A percentile compares a stretch with the other conserved stretches of the same genome.
phyloP scores from a whole-genome alignment of 345 rosid genomes.

The Moricandia moricandioides region DNA sequence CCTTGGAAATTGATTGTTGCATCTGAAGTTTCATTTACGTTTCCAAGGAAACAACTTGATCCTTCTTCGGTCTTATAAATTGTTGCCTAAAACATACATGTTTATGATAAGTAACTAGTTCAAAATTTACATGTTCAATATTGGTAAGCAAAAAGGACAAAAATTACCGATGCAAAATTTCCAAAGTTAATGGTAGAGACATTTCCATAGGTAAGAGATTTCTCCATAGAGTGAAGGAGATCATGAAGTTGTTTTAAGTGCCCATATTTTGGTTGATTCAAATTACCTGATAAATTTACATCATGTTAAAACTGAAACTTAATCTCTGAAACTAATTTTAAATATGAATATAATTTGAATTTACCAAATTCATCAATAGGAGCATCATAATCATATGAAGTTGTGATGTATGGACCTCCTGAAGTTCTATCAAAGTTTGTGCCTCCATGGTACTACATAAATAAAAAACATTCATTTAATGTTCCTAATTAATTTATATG shows the following conservation, averaged over 20 bases:
- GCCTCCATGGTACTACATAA: slow-evolving; percentile 64
- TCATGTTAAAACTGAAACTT: not conserved
- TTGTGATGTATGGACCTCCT: slow-evolving; percentile 66
- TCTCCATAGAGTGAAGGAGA: slow-evolving; percentile 50
- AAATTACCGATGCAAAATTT: slow-evolving; percentile 37
- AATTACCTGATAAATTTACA: slow-evolving; percentile 41
- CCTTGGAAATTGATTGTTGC: slow-evolving; percentile 47
- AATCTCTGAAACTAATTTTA: not conserved
- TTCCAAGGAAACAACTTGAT: slow-evolving; percentile 59
- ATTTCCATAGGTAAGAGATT: slow-evolving; percentile 53
- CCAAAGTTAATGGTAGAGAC: slow-evolving; percentile 39
- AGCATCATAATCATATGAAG: slow-evolving; percentile 61
- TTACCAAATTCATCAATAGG: slow-evolving; percentile 61
- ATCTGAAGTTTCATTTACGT: slow-evolving; percentile 42
- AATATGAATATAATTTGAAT: not conserved
- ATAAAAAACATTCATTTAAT: not conserved
- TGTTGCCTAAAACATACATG: slow-evolving; percentile 42
- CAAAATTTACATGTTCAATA: not conserved
- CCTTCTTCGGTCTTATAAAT: slow-evolving; percentile 38
- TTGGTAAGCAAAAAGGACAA: not conserved
- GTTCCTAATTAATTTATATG: not conserved
- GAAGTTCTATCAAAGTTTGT: slow-evolving; percentile 62
- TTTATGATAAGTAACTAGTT: not conserved
- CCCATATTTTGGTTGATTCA: slow-evolving; percentile 76
- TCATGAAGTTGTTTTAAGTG: slow-evolving; percentile 68